Conservation (phyloP, 2,329 filamentous ascomycete species). For the Geosmithia putterillii region DNA sequence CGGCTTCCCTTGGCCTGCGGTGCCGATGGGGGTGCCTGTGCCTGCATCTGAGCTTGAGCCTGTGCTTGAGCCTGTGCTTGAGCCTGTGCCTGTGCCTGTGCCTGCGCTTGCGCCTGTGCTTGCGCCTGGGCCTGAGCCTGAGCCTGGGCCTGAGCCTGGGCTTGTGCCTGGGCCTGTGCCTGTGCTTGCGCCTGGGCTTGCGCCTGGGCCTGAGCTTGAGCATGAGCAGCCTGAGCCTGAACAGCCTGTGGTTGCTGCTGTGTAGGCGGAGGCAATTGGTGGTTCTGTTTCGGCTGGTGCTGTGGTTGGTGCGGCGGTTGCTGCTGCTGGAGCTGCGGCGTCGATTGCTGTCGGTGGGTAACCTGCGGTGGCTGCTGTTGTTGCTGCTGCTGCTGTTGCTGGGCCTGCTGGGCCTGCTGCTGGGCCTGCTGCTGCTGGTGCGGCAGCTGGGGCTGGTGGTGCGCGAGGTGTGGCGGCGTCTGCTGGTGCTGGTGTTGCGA, state of each 20-base stretch:
- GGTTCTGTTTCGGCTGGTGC: slow-evolving; percentile 10
- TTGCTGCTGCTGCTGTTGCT: slow-evolving; percentile 12
- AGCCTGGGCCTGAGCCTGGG: not conserved
- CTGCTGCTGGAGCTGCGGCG: slow-evolving; percentile 12
- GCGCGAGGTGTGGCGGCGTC: slow-evolving; percentile 15
- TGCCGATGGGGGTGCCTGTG: not conserved
- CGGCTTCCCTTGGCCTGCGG: slow-evolving; percentile 6
- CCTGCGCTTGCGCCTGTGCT: slow-evolving; percentile 6
- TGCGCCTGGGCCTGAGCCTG: slow-evolving; percentile 6
- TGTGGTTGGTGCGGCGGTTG: slow-evolving; percentile 17
- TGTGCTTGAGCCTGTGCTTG: no score
- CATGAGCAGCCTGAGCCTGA: slow-evolving; percentile 8
- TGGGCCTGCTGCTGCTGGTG: slow-evolving; percentile 9
- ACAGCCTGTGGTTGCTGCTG: slow-evolving; percentile 3
- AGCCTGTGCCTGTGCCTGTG: not conserved
- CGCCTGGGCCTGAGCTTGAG: slow-evolving; percentile 1
- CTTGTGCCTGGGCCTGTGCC: slow-evolving; percentile 6
- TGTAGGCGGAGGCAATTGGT: slow-evolving; percentile 1
- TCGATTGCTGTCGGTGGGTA: slow-evolving; percentile 9
- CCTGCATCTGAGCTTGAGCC: slow-evolving; percentile 3
- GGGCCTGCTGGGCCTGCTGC: slow-evolving; percentile 10
- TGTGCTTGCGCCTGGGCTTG: slow-evolving; percentile 5
- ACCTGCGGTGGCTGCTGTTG: slow-evolving; percentile 19
- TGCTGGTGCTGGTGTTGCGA: slow-evolving; percentile 17
- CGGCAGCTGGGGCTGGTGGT: slow-evolving; percentile 15